Conservation (phyloP, 148 eudicot genomes). For the Oxyria digyna region DNA sequence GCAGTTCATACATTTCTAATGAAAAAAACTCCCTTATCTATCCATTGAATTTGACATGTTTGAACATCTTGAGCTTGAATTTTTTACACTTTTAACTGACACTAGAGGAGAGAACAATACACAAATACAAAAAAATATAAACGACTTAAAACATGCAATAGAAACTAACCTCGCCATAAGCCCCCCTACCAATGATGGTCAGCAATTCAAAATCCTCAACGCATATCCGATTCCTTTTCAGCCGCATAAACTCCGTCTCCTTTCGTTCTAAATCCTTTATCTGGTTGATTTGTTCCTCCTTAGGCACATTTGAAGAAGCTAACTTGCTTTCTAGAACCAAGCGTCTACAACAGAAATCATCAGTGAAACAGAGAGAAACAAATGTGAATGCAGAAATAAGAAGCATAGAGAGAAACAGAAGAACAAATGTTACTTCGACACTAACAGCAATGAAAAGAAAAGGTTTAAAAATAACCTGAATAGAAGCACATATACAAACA, state of each 20-base stretch:
- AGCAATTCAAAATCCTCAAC: constrained; percentile 90
- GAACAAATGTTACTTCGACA: too few species aligned
- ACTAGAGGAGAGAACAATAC: neutral
- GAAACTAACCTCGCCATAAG: constrained; percentile 90
- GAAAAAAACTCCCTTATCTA: neutral
- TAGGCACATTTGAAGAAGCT: constrained; percentile 88
- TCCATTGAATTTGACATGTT: neutral
- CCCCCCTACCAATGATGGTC: constrained; percentile 94
- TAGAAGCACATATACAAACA: too few species aligned
- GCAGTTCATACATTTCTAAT: neutral
- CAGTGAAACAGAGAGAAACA: neutral
- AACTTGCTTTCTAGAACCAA: constrained; percentile 73
- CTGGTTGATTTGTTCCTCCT: constrained; percentile 80
- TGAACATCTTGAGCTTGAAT: neutral
- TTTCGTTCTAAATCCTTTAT: constrained; percentile 86
- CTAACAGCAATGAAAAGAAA: too few species aligned
- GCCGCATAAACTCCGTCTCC: constrained; percentile 88
- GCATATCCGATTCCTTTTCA: constrained; percentile 83
- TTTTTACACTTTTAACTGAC: neutral
- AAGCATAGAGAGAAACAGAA: too few species aligned
- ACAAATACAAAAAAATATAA: neutral
- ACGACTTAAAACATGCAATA: neutral
- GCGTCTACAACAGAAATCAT: constrained; percentile 41
- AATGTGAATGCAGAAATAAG: neutral
- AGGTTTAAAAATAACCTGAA: too few species aligned